A percentile compares a stretch with the other conserved stretches of the same genome.
phyloP scores from a whole-genome alignment of 2,329 filamentous ascomycete genomes.

The Colletotrichum endophyticum region DNA sequence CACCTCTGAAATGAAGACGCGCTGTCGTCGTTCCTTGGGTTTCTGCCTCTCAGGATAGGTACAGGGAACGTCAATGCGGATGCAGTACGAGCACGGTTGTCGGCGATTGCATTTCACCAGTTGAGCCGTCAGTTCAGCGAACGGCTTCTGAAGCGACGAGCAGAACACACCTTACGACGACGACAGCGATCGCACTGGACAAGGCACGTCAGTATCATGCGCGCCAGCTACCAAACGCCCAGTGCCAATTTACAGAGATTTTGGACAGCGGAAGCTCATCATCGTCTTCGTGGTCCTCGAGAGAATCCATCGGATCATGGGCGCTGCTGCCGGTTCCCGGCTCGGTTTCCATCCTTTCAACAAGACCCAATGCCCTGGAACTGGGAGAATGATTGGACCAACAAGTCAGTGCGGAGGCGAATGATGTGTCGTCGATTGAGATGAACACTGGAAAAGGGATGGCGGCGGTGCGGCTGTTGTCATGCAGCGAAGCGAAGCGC shows the following conservation, averaged over 20 bases:
- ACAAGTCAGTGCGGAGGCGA: not conserved
- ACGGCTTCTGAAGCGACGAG: not conserved
- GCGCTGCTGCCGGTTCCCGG: not conserved
- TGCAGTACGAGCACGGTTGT: conserved; percentile 4
- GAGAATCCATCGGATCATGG: not conserved
- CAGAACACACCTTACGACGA: not conserved
- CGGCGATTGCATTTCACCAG: conserved; percentile 9
- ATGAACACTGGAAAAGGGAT: not conserved
- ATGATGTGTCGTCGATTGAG: not conserved
- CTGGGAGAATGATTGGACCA: not conserved
- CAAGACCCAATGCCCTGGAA: not conserved
- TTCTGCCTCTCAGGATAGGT: not conserved
- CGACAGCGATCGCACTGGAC: conserved; percentile 14
- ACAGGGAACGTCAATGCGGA: not conserved
- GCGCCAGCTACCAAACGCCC: not conserved
- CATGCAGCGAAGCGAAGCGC: not conserved
- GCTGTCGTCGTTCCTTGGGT: not conserved
- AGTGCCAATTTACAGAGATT: not conserved
- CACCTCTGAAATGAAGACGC: conserved; percentile 1
- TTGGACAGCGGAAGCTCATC: not conserved
- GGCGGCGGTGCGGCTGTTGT: not conserved
- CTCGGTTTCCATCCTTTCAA: not conserved
- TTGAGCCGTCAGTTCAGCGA: not conserved
- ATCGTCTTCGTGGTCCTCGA: not conserved
- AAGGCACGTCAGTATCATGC: not conserved